Evolutionary conservation across 2,329 filamentous ascomycete species (phyloP), one percentile per base, ranked within the genome.

Genomic region (Trichoderma cornu-damae): DNA sequence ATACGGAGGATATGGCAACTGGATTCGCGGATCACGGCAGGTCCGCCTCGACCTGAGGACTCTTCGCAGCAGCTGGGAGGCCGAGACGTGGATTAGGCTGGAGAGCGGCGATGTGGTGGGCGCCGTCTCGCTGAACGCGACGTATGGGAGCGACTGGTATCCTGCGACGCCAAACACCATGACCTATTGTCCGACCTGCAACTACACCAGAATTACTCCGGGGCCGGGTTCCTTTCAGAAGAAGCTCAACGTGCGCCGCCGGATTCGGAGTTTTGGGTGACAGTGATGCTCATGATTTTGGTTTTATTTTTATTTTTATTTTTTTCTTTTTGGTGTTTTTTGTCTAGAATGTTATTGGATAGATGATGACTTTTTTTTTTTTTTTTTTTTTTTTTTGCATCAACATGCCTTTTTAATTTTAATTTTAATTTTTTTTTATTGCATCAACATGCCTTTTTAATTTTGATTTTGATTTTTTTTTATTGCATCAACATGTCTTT

Each of bases 1-100:
- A 0, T 89, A 89, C 56, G 87, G 86, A 0, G 86, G 87, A 0
- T 89, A 89, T 62, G 83, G 85, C 0, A 74, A 75, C 44, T 87
- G 81, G 81, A 78, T 79, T 8, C 79, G 86, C 0, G 86, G 86
- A 1, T 77, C 78, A 4, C 74, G 84, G 1, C 80, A 86, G 62
- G 70, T 87, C 11, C 62, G 75, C 2, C 62, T 86, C 1, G 70
- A 75, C 2, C 72, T 79, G 38, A 66, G 71, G 1, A 68, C 68
- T 20, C 64, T 82, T 14, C 37, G 58, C 32, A 11, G 30, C 1
- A 63, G 64, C 5, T 62, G 71, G 18, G 74, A 75, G 35, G 69
- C 82, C 0, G 75, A 84, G 32, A 86, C 82, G 0, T 87, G 83
- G 77, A 80, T 86, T 35, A 75, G 82, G 2, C 71, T 87, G 28